Evolutionary conservation across 345 rosid genomes (phyloP).

Genomic region (Populus deltoides): DNA sequence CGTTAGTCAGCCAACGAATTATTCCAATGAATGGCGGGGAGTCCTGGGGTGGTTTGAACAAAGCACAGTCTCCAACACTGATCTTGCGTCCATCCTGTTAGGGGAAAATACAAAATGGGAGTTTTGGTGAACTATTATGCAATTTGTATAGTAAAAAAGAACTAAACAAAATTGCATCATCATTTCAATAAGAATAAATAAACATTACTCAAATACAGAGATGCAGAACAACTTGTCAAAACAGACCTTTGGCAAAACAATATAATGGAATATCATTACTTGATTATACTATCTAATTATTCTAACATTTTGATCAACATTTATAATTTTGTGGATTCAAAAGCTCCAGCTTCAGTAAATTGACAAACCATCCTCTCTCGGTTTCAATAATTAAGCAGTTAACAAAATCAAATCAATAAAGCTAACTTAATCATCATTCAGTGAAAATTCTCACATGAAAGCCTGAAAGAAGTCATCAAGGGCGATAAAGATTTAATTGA

Average conservation of each 20-base stretch:
- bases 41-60: constrained; percentile 75
- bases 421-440: neutral
- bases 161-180: neutral
- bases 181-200: neutral
- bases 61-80: constrained; percentile 86
- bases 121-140: neutral
- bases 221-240: neutral
- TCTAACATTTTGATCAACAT: neutral
- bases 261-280: neutral
- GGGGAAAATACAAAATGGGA: neutral
- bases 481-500: neutral
- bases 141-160: neutral
- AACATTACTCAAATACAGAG: neutral
- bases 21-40: constrained; percentile 92
- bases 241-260: neutral
- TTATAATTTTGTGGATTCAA: neutral
- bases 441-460: neutral
- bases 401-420: neutral
- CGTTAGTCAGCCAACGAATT: constrained; percentile 50
- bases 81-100: constrained; percentile 80
- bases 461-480: neutral
- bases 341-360: neutral
- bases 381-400: neutral
- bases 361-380: neutral
- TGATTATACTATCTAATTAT: too few relatives aligned